Evolutionary conservation across 352 stramenopile species (phyloP).

Genomic region (Salisapilia sapeloensis): DNA sequence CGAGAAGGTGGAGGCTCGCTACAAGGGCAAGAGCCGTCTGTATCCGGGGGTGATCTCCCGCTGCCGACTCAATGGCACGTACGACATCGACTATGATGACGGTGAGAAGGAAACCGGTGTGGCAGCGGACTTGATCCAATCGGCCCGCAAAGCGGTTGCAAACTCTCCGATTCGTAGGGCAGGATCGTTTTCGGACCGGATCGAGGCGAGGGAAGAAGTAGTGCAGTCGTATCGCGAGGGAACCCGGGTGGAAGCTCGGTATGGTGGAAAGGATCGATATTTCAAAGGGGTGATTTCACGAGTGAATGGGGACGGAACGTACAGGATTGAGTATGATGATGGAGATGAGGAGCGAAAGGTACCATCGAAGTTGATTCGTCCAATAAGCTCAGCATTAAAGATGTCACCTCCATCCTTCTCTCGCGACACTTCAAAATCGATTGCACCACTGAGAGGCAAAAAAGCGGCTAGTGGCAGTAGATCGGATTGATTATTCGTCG

Average conservation of each 20-base stretch:
- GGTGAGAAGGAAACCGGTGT: constrained; percentile 48
- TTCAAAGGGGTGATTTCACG: constrained; percentile 55
- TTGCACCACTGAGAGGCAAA: too few species aligned
- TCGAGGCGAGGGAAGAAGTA: too few species aligned
- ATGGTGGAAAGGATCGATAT: constrained; percentile 32
- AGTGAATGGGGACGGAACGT: constrained; percentile 39
- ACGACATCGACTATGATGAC: constrained; percentile 70
- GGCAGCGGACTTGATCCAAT: constrained; percentile 14
- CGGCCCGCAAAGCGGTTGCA: constrained; percentile 3
- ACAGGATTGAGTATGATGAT: constrained; percentile 60
- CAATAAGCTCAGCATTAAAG: too few species aligned
- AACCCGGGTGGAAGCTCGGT: constrained; percentile 34
- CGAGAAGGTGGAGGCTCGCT: constrained; percentile 42
- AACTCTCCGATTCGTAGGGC: neutral
- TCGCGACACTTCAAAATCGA: too few species aligned
- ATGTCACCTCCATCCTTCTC: too few species aligned
- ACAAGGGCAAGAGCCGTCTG: constrained; percentile 38
- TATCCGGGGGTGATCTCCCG: constrained; percentile 51
- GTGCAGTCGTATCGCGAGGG: neutral
- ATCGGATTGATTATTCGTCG: too few species aligned
- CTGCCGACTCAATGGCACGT: constrained; percentile 43
- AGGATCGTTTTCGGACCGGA: too few species aligned
- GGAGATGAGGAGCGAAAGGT: constrained; percentile 41
- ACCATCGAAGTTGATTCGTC: constrained; percentile 6
- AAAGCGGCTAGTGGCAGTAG: too few species aligned